A percentile compares a stretch with the other conserved stretches of the same genome.
Conservation (phyloP, 1,284 basidiomycete species). For the Serendipita sp. region DNA sequence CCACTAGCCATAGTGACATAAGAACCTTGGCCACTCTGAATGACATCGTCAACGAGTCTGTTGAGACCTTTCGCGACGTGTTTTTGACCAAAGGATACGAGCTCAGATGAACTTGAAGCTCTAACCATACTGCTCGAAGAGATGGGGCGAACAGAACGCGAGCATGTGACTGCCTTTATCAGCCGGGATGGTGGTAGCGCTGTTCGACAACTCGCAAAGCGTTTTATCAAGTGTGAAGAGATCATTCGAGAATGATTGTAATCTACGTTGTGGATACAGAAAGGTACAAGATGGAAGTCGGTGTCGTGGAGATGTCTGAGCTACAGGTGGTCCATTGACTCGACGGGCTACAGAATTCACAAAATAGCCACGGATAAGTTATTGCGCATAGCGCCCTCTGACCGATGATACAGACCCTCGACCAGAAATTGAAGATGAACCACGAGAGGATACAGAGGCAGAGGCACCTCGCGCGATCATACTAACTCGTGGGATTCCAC, state of each 20-base stretch:
- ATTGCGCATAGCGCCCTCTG: background rate
- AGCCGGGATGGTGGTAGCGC: too few species aligned
- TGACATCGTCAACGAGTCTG: slow-evolving; percentile 55
- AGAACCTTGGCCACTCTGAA: slow-evolving; percentile 65
- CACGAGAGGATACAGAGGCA: background rate
- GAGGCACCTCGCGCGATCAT: background rate
- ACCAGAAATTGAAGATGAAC: background rate
- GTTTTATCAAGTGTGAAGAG: too few species aligned
- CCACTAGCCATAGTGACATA: slow-evolving; percentile 63
- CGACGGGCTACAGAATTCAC: background rate
- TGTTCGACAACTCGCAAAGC: too few species aligned
- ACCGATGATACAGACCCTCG: slow-evolving; percentile 4
- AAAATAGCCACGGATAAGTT: background rate
- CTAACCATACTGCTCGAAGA: too few species aligned
- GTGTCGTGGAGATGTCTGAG: background rate
- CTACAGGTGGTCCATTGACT: background rate
- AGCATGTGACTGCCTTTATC: too few species aligned
- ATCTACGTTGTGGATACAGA: too few species aligned
- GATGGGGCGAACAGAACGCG: too few species aligned
- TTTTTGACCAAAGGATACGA: slow-evolving; percentile 8
- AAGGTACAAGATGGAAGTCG: too few species aligned
- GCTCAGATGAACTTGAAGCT: background rate
- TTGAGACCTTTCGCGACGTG: slow-evolving; percentile 59
- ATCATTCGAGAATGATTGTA: too few species aligned
- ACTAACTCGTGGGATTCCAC: background rate